Percentiles rank a stretch among this genome's conserved stretches.
Conservation (phyloP, 768 basidiomycete species). For the Podaxis pistillaris region DNA sequence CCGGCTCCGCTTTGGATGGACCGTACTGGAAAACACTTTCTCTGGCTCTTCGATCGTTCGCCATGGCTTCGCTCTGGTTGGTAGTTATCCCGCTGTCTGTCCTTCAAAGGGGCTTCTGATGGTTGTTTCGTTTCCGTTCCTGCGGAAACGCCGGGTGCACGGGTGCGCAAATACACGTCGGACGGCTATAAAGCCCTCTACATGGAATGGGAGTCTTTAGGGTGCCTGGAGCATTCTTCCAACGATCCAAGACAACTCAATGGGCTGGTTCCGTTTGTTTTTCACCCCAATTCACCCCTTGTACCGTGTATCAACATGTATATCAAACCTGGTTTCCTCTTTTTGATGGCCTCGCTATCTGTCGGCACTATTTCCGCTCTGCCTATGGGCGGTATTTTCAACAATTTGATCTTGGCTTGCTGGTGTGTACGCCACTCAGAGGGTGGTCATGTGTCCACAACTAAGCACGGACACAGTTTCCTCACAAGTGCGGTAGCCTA, state of each 20-base stretch:
- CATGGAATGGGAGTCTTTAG: background rate
- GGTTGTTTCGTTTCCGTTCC: too few relatives aligned
- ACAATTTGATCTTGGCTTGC: conserved; percentile 9
- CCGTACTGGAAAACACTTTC: too few relatives aligned
- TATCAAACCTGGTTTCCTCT: background rate
- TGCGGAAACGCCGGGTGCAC: background rate
- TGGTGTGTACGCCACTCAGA: conserved; percentile 33
- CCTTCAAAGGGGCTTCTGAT: too few relatives aligned
- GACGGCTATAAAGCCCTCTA: too few relatives aligned
- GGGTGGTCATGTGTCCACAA: conserved; percentile 18
- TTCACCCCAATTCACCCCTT: background rate
- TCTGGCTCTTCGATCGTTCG: too few relatives aligned
- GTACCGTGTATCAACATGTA: background rate
- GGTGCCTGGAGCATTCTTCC: background rate
- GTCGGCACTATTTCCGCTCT: background rate
- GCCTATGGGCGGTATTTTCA: background rate
- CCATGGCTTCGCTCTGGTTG: too few relatives aligned
- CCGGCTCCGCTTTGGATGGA: too few relatives aligned
- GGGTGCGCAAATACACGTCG: too few relatives aligned
- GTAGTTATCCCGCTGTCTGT: too few relatives aligned
- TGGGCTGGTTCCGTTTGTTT: background rate
- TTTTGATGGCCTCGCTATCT: background rate
- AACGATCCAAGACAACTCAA: background rate
- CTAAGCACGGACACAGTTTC: conserved; percentile 41
- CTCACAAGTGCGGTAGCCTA: conserved; percentile 36